Evolutionary conservation across 2,329 filamentous ascomycete species (phyloP).

Genomic region (Leptographium flavum): DNA sequence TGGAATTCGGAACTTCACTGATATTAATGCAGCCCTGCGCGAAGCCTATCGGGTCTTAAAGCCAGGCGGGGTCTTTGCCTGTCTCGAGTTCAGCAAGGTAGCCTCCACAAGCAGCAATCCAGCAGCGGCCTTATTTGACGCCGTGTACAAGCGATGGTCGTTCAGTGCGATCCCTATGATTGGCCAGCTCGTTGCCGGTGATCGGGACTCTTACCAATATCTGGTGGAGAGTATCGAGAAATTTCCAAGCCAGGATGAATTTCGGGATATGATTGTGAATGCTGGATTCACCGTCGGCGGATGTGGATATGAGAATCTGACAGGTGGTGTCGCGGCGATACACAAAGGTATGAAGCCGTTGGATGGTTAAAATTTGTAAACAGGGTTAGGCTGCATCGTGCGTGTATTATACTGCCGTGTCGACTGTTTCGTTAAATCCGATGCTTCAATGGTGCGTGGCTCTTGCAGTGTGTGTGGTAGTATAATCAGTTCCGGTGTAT

Average conservation of each 20-base stretch:
- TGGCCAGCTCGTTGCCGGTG: constrained; percentile 85
- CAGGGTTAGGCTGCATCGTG: no score
- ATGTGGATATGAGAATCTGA: constrained; percentile 77
- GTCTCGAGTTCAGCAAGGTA: constrained; percentile 81
- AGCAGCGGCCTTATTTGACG: constrained; percentile 63
- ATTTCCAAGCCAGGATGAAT: constrained; percentile 78
- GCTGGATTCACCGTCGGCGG: constrained; percentile 80
- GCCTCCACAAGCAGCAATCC: constrained; percentile 28
- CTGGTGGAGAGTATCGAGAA: constrained; percentile 93
- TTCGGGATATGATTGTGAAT: constrained; percentile 65
- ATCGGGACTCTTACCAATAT: constrained; percentile 95
- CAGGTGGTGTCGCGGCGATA: constrained; percentile 83
- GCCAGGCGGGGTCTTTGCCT: constrained; percentile 91
- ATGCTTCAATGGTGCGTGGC: no score
- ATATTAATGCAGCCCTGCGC: constrained; percentile 67
- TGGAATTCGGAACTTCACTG: constrained; percentile 92
- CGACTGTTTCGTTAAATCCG: no score
- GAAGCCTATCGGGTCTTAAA: constrained; percentile 84
- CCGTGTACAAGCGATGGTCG: constrained; percentile 87
- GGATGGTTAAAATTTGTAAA: constrained; percentile 3
- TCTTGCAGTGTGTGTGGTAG: no score
- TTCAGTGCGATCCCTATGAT: constrained; percentile 91
- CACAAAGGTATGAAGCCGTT: constrained; percentile 88
- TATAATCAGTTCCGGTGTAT: no score
- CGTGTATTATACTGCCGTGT: no score